These are phyloP conservation scores for Camptophora hylomeconis DNA, from an alignment of 2,329 filamentous ascomycete species.

Conservation along the genomic window DNA sequence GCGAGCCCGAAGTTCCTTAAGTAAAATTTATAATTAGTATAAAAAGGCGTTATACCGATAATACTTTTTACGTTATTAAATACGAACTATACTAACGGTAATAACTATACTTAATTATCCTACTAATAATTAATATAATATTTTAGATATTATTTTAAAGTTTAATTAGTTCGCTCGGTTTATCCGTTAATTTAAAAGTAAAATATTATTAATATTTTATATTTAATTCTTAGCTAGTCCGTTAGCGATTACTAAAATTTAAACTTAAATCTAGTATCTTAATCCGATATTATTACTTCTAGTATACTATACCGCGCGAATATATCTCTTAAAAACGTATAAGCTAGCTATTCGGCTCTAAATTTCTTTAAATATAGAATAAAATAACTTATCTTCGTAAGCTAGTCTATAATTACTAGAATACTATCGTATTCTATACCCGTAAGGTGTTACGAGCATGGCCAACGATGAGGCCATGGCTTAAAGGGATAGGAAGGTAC, in stretches of 20 bases:
- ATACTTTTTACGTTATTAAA: conserved; percentile 1
- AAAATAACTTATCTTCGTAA: background rate
- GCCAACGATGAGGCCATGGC: too few relatives aligned
- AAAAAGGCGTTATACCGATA: background rate
- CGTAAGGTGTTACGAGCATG: too few relatives aligned
- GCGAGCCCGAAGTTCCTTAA: background rate
- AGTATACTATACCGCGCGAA: conserved; percentile 1
- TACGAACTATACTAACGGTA: conserved; percentile 1
- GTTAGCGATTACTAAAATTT: conserved; percentile 1
- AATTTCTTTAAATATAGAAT: conserved; percentile 1
- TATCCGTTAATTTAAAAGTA: conserved; percentile 1
- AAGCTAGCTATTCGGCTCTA: conserved; percentile 1
- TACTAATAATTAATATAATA: conserved; percentile 1
- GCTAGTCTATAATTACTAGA: too few relatives aligned
- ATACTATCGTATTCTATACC: too few relatives aligned
- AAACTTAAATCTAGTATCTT: conserved; percentile 1
- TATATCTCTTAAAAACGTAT: conserved; percentile 1
- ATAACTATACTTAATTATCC: background rate
- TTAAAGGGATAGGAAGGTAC: too few relatives aligned
- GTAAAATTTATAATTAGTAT: conserved; percentile 1
- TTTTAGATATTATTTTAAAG: conserved; percentile 1
- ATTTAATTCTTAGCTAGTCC: conserved; percentile 1
- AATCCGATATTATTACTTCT: background rate
- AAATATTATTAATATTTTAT: conserved; percentile 2
- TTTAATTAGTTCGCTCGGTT: conserved; percentile 1